Evolutionary conservation across 139 green algal genomes (phyloP).

Genomic region (Closterium sp.): DNA sequence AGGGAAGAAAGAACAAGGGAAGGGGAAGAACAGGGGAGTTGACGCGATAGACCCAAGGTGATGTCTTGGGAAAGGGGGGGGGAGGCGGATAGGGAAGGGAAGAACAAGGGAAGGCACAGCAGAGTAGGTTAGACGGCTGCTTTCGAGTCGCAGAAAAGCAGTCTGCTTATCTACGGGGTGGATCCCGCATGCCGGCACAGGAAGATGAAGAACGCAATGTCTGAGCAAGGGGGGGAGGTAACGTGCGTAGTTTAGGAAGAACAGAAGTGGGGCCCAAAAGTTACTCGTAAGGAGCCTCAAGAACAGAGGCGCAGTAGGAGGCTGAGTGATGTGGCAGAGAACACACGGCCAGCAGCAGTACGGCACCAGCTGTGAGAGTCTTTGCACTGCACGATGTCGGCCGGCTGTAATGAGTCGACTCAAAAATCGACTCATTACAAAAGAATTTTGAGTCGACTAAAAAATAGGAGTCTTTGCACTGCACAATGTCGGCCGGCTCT

Average conservation of each 20-base stretch:
- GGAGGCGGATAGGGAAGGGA: background rate
- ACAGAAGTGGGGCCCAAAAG: background rate
- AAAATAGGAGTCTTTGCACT: no score
- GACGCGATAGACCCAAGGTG: slow-evolving; percentile 90
- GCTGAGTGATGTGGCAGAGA: no score
- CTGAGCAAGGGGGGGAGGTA: background rate
- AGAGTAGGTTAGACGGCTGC: background rate
- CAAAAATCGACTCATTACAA: no score
- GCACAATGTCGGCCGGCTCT: no score
- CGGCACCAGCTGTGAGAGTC: no score
- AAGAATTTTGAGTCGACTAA: no score
- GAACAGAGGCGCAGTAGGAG: no score
- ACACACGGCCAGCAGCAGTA: no score
- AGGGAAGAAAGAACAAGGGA: background rate
- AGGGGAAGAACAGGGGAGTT: slow-evolving; percentile 54
- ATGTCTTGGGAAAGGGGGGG: background rate
- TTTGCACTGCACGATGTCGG: no score
- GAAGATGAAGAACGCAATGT: slow-evolving; percentile 79
- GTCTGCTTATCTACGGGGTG: slow-evolving; percentile 97
- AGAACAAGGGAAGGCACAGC: background rate
- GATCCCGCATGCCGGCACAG: slow-evolving; percentile 88
- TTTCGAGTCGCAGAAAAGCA: no score
- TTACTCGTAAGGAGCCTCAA: no score
- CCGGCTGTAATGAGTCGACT: no score
- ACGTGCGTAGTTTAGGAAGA: background rate